Evolutionary conservation across 2,329 filamentous ascomycete species (phyloP).

Genomic region (Paecilomyces niveus): DNA sequence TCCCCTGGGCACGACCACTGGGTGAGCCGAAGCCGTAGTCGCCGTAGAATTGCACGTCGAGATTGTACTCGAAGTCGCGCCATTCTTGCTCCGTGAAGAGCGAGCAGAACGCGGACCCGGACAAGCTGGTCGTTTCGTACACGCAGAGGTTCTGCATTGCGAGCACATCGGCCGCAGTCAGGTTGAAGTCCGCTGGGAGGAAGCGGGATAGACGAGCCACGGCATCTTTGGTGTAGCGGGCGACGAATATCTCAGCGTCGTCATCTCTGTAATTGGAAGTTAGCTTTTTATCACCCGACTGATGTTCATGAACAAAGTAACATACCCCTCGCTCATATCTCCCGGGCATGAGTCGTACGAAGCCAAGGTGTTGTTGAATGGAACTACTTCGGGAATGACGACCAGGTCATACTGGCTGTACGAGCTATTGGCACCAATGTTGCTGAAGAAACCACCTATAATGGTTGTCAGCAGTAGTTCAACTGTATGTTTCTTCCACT

Average conservation of each 20-base stretch:
- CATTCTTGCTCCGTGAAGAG: constrained; percentile 51
- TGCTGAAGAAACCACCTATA: constrained; percentile 24
- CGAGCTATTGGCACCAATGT: constrained; percentile 19
- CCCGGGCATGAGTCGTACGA: constrained; percentile 45
- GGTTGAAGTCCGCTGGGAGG: constrained; percentile 41
- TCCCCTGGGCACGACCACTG: constrained; percentile 46
- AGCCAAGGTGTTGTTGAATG: constrained; percentile 48
- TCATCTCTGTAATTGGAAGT: constrained; percentile 14
- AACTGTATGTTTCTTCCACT: neutral
- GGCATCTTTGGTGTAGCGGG: constrained; percentile 40
- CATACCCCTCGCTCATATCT: constrained; percentile 26
- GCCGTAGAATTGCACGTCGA: constrained; percentile 46
- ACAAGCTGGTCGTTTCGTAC: constrained; percentile 47
- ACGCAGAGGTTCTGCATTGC: constrained; percentile 48
- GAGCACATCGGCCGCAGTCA: constrained; percentile 46
- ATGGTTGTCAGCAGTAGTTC: constrained; percentile 16
- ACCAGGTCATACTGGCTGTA: constrained; percentile 36
- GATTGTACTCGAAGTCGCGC: constrained; percentile 46
- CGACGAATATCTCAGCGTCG: constrained; percentile 34
- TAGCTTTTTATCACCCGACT: constrained; percentile 17
- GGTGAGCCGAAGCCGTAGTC: constrained; percentile 43
- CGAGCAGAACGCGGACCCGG: constrained; percentile 45
- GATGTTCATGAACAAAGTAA: neutral
- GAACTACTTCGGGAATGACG: constrained; percentile 44
- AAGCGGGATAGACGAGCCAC: constrained; percentile 41